These are phyloP conservation scores for Irineochytrium annulatum DNA, from an alignment of 192 early-diverging fungal genomes.

Conservation along the genomic window DNA sequence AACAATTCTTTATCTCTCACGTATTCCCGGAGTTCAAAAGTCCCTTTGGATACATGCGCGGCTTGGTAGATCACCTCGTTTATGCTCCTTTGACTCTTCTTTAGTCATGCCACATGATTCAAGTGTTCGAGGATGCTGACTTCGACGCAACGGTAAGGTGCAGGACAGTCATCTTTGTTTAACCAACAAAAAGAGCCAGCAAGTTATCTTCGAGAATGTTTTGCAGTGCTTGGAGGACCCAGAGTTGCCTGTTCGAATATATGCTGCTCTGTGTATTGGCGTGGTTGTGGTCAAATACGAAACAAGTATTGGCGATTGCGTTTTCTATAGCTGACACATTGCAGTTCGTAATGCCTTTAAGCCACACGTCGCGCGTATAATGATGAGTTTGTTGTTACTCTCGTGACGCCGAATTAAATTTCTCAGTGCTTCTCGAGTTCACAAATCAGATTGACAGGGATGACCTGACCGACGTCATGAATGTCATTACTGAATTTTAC, in stretches of 20 bases:
- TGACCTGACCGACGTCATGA: conserved; percentile 79
- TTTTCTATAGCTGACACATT: conserved; percentile 1
- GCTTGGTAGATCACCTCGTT: conserved; percentile 47
- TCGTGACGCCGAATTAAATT: not conserved
- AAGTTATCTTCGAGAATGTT: conserved; percentile 34
- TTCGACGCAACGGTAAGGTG: conserved; percentile 22
- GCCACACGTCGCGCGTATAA: conserved; percentile 77
- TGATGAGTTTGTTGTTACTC: conserved; percentile 53
- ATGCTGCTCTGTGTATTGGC: conserved; percentile 77
- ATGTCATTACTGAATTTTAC: conserved; percentile 88
- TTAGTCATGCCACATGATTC: conserved; percentile 39
- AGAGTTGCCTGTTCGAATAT: conserved; percentile 84
- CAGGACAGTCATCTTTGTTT: not conserved
- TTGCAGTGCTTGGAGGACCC: conserved; percentile 60
- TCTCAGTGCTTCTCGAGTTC: conserved; percentile 65
- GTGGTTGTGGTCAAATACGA: conserved; percentile 76
- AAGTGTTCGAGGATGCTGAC: conserved; percentile 29
- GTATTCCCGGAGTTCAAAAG: conserved; percentile 91
- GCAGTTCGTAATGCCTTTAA: conserved; percentile 67
- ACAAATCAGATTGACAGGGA: conserved; percentile 94
- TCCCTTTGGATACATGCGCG: conserved; percentile 74
- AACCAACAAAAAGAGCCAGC: conserved; percentile 22
- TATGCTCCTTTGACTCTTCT: not conserved
- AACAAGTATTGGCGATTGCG: conserved; percentile 30
- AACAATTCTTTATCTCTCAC: conserved; percentile 74